phyloP scores from a whole-genome alignment of 176 grass and related monocot species.

The Elaeis guineensis region DNA sequence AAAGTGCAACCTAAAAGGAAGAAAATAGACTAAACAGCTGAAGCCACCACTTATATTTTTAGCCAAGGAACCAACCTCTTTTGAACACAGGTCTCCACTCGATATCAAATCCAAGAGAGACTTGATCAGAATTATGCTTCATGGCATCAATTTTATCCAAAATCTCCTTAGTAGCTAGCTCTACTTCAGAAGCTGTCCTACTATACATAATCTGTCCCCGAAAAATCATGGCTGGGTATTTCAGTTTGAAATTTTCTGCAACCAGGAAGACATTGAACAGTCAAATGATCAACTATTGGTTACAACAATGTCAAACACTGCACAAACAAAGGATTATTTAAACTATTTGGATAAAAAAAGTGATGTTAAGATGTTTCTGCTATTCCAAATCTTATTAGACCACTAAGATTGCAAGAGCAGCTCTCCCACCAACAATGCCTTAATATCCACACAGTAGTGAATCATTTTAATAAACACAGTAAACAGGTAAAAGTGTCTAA shows the following conservation, averaged over 20 bases:
- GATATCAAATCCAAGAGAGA: slow-evolving; percentile 81
- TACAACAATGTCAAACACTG: not conserved
- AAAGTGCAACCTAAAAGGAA: not conserved
- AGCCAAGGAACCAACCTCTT: slow-evolving; percentile 46
- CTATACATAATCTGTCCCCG: slow-evolving; percentile 56
- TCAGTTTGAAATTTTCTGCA: slow-evolving; percentile 32
- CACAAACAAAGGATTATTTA: not conserved
- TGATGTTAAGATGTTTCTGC: too few relatives aligned
- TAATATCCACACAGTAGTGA: too few relatives aligned
- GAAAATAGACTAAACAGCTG: not conserved
- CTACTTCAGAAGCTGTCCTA: slow-evolving; percentile 49
- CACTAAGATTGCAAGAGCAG: too few relatives aligned
- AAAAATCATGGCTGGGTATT: slow-evolving; percentile 44
- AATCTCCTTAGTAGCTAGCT: slow-evolving; percentile 52
- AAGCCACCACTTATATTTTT: not conserved
- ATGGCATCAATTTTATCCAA: slow-evolving; percentile 33
- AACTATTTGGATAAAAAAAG: too few relatives aligned
- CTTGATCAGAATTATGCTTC: slow-evolving; percentile 26
- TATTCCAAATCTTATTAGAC: too few relatives aligned
- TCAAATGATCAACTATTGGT: not conserved
- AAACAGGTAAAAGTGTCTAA: too few relatives aligned
- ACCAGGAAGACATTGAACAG: slow-evolving; percentile 1
- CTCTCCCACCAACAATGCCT: too few relatives aligned
- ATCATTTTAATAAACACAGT: too few relatives aligned
- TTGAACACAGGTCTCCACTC: slow-evolving; percentile 68